Conservation (phyloP, 2,329 filamentous ascomycete species). For the Fusarium proliferatum region DNA sequence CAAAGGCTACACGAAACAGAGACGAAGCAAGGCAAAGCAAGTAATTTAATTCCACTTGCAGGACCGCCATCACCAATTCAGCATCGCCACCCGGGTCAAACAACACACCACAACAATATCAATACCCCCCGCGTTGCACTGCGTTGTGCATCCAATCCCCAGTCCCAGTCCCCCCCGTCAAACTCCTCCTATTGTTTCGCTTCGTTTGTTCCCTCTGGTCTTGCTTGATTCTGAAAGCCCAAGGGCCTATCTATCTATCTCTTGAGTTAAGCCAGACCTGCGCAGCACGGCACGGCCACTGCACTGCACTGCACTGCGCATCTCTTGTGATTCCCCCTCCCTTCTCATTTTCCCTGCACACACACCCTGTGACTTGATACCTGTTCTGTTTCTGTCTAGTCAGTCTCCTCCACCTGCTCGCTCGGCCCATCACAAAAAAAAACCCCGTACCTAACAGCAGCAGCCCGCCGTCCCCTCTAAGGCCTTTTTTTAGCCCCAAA, state of each 20-base stretch:
- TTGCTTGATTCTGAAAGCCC: constrained; percentile 17
- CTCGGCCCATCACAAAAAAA: constrained; percentile 40
- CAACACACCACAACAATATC: constrained; percentile 22
- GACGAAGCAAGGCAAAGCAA: constrained; percentile 29
- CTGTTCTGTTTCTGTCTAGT: constrained; percentile 26
- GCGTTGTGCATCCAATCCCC: constrained; percentile 19
- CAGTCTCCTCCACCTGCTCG: constrained; percentile 39
- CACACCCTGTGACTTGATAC: constrained; percentile 35
- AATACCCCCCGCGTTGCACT: constrained; percentile 33
- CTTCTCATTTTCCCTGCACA: constrained; percentile 39
- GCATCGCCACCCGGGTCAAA: constrained; percentile 27
- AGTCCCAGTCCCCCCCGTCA: constrained; percentile 22
- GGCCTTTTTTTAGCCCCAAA: constrained; percentile 43
- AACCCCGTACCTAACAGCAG: constrained; percentile 37
- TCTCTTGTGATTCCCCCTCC: constrained; percentile 1
- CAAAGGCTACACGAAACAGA: constrained; percentile 22
- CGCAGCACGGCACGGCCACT: neutral
- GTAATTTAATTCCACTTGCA: constrained; percentile 27
- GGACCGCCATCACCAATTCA: constrained; percentile 24
- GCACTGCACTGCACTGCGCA: neutral
- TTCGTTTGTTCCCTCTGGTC: constrained; percentile 37
- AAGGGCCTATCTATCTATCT: constrained; percentile 12
- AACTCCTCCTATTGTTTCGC: constrained; percentile 37
- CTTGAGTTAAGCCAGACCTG: constrained; percentile 14
- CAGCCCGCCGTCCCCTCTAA: constrained; percentile 39